Evolutionary conservation across 108 stramenopile species (phyloP), one percentile per base, ranked within the genome.

Genomic region (Heterococcus sp.): DNA sequence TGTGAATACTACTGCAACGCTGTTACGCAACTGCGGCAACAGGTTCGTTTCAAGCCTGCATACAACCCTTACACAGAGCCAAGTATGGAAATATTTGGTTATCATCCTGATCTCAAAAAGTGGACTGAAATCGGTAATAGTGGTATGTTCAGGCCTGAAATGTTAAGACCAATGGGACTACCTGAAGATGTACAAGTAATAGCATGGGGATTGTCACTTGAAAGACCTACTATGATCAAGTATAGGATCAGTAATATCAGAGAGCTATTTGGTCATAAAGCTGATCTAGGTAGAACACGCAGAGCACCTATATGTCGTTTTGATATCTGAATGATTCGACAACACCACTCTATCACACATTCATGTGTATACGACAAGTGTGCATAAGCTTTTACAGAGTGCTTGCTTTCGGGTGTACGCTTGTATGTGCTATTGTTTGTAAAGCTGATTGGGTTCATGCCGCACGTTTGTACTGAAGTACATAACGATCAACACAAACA

Each of bases 1-100:
- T 33, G 34, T 31, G 68, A 11, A 98, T 98, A 71, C 94, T 93
- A 30, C n/a, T n/a, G n/a, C n/a, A n/a, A n/a, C n/a, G n/a, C n/a
- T n/a, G n/a, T n/a, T n/a, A n/a, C n/a, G 2, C 28, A 1, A 34
- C 31, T 73, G 0, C 72, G 32, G 33, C 27, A 21, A 0, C 84
- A 99, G 82, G 89, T 99, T 36, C 96, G 96, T 84, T 99, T 99
- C 94, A 99, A 99, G 85, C 99, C 99, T 28, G 99, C 99, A 70
- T 99, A 95, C 91, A 99, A 99, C 85, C 99, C 99, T 0, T 99
- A 99, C 92, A 99, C 99, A 1, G 99, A 99, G 89, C 99, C 99
- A 11, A 93, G 92, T 5, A 99, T 99, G 99, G 99, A 99, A 73
- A 95, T 99, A 72, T 99, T 99, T 88, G 99, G 99, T 58, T 99